Conservation (phyloP, 441 rosid genomes). For the Gossypium armourianum region DNA sequence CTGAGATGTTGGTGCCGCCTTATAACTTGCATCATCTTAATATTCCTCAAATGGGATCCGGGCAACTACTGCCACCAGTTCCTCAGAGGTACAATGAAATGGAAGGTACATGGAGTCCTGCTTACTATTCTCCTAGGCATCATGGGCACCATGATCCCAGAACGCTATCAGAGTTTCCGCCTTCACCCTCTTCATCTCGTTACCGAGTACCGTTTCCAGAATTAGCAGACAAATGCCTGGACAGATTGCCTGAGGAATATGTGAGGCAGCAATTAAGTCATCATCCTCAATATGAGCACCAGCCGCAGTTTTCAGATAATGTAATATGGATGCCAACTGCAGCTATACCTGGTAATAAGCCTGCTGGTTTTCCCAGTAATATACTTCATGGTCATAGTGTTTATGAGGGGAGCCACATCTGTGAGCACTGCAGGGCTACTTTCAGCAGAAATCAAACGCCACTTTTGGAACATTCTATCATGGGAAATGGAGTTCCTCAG, state of each 20-base stretch:
- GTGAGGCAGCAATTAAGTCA: slow-evolving; percentile 38
- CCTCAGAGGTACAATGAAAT: slow-evolving; percentile 58
- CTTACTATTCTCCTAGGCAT: slow-evolving; percentile 73
- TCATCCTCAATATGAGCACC: slow-evolving; percentile 50
- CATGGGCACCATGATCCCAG: slow-evolving; percentile 70
- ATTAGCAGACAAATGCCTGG: slow-evolving; percentile 43
- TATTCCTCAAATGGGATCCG: slow-evolving; percentile 48
- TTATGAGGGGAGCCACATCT: slow-evolving; percentile 44
- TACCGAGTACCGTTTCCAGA: slow-evolving; percentile 61
- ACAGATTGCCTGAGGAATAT: slow-evolving; percentile 65
- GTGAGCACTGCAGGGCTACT: slow-evolving; percentile 54
- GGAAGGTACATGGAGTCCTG: slow-evolving; percentile 86
- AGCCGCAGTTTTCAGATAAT: slow-evolving; percentile 50
- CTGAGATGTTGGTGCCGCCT: slow-evolving; percentile 42
- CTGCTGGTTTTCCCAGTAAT: slow-evolving; percentile 66
- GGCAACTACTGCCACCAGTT: slow-evolving; percentile 30
- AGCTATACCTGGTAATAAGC: slow-evolving; percentile 50
- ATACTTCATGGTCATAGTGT: slow-evolving; percentile 47
- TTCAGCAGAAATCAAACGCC: slow-evolving; percentile 47
- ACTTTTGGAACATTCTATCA: slow-evolving; percentile 49
- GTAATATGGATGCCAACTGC: slow-evolving; percentile 69
- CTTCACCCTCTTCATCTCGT: slow-evolving; percentile 58
- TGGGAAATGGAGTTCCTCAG: slow-evolving; percentile 46
- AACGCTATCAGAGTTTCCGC: slow-evolving; percentile 46
- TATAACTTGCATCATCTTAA: slow-evolving; percentile 56